Percentiles rank a stretch among this genome's conserved stretches.
phyloP scores from a whole-genome alignment of 1,284 basidiomycete genomes.

The Moesziomyces globuligerus region DNA sequence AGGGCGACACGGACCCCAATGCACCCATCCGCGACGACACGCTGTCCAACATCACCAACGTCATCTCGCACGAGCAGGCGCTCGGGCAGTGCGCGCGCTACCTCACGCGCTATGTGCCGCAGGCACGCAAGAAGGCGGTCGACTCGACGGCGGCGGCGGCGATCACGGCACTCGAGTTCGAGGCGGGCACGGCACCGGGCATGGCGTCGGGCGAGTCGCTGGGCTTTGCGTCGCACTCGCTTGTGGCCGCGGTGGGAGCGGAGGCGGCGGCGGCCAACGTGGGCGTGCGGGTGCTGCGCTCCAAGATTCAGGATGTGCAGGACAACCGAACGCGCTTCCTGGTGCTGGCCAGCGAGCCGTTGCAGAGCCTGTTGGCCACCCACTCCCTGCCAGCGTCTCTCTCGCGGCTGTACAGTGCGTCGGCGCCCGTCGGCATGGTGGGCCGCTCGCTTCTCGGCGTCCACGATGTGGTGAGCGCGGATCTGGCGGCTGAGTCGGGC shows the following conservation, averaged over 20 bases:
- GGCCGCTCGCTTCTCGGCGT: conserved; percentile 30
- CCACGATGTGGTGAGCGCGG: conserved; percentile 25
- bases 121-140: conserved; percentile 43
- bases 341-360: conserved; percentile 42
- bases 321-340: conserved; percentile 51
- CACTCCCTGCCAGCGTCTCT: conserved; percentile 26
- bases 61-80: conserved; percentile 53
- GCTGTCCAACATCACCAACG: conserved; percentile 48
- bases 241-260: conserved; percentile 42
- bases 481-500: conserved; percentile 20
- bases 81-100: conserved; percentile 46
- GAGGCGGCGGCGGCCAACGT: conserved; percentile 21
- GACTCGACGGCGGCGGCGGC: conserved; percentile 49
- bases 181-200: conserved; percentile 41
- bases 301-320: conserved; percentile 39
- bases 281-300: conserved; percentile 33
- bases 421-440: conserved; percentile 4
- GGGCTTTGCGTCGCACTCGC: conserved; percentile 36
- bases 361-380: conserved; percentile 17
- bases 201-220: conserved; percentile 33
- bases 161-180: conserved; percentile 40
- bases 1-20: conserved; percentile 32
- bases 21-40: conserved; percentile 40
- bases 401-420: conserved; percentile 15
- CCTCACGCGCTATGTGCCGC: conserved; percentile 41